Percentiles rank a stretch among this genome's conserved stretches.
Evolutionary conservation across 257 asterid species (phyloP).

Genomic region (Gentiana dahurica): DNA sequence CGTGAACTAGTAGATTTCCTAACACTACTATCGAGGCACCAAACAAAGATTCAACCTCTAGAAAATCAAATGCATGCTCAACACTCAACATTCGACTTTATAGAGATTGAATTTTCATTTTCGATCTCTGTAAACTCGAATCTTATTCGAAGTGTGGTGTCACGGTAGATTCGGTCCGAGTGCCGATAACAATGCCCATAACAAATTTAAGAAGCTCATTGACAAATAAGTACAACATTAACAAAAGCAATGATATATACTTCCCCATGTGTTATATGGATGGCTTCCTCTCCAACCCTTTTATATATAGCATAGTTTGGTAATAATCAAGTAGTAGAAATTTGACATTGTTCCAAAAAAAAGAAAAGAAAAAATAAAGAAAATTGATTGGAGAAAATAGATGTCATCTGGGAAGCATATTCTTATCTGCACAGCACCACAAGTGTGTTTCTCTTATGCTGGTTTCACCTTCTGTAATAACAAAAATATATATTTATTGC

Average conservation of each 20-base stretch:
- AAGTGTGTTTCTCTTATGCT: constrained; percentile 34
- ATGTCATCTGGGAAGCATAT: constrained; percentile 11
- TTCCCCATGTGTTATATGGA: constrained; percentile 11
- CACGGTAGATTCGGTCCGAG: too few species aligned
- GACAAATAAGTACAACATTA: too few species aligned
- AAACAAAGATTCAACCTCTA: too few species aligned
- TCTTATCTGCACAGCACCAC: constrained; percentile 21
- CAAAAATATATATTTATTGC: not conserved
- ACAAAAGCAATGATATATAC: constrained; percentile 17
- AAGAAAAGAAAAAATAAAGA: constrained; percentile 12
- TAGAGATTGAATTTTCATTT: too few species aligned
- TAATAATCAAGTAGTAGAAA: constrained; percentile 22
- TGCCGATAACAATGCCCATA: not conserved
- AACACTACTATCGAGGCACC: too few species aligned
- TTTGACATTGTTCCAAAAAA: constrained; percentile 19
- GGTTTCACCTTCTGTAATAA: constrained; percentile 59
- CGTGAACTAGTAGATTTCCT: too few species aligned
- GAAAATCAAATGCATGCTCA: too few species aligned
- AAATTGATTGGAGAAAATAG: constrained; percentile 29
- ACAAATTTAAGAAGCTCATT: too few species aligned
- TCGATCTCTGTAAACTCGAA: too few species aligned
- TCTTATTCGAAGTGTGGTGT: too few species aligned
- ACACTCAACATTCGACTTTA: too few species aligned
- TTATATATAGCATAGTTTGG: constrained; percentile 9
- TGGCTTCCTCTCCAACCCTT: constrained; percentile 20